These are phyloP conservation scores for Millerago galiae DNA, from an alignment of 805 yeast genomes.

Conservation along the genomic window DNA sequence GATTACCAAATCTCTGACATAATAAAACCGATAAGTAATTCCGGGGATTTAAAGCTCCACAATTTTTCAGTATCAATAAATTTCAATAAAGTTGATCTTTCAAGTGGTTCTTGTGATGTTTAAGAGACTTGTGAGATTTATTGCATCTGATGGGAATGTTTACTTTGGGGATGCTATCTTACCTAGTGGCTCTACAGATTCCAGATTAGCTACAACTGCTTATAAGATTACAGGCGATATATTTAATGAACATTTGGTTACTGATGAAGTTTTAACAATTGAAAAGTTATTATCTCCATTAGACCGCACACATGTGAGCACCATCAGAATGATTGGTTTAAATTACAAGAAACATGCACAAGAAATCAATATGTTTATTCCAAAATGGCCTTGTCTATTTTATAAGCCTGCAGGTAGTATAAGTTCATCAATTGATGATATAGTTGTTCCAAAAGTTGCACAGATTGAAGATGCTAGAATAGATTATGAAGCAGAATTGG, in stretches of 20 bases:
- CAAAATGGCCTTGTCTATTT: slow-evolving; percentile 42
- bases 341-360: slow-evolving; percentile 39
- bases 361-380: slow-evolving; percentile 35
- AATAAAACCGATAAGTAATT: too few relatives aligned
- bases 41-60: too few relatives aligned
- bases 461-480: slow-evolving; percentile 25
- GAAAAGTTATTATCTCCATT: slow-evolving; percentile 35
- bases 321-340: slow-evolving; percentile 43
- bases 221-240: slow-evolving; percentile 40
- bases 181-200: slow-evolving; percentile 29
- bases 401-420: slow-evolving; percentile 43
- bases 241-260: slow-evolving; percentile 29
- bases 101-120: not conserved
- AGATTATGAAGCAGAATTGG: slow-evolving; percentile 51
- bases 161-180: slow-evolving; percentile 46
- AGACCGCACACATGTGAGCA: slow-evolving; percentile 27
- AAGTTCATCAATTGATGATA: slow-evolving; percentile 36
- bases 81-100: not conserved
- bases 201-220: slow-evolving; percentile 35
- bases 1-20: too few relatives aligned
- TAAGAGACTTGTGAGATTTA: slow-evolving; percentile 35
- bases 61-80: not conserved
- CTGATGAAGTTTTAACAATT: slow-evolving; percentile 30
- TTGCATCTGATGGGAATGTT: slow-evolving; percentile 35
- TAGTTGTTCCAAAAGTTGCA: slow-evolving; percentile 35